phyloP scores from a whole-genome alignment of 2,329 filamentous ascomycete genomes.

The Tolypocladium cylindrosporum region DNA sequence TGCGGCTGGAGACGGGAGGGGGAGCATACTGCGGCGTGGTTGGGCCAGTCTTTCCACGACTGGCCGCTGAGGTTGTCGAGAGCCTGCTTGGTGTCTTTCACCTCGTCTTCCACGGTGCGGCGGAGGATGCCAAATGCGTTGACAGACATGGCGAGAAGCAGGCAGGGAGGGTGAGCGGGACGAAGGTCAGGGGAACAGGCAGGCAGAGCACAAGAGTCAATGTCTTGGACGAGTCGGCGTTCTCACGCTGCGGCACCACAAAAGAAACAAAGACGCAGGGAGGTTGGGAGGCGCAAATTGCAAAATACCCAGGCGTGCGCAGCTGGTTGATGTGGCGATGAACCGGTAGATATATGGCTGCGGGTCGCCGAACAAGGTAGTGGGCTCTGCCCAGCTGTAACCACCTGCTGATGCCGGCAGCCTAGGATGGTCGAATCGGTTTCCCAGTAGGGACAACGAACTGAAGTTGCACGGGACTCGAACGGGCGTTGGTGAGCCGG shows the following conservation, averaged over 20 bases:
- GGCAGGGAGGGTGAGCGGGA: neutral
- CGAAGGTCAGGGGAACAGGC: neutral
- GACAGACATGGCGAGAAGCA: conserved; percentile 15
- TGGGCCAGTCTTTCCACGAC: conserved; percentile 35
- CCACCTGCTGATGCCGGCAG: neutral
- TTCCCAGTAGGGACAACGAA: neutral
- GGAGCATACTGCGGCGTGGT: conserved; percentile 33
- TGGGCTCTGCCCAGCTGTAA: neutral
- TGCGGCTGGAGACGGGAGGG: neutral
- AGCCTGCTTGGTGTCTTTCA: conserved; percentile 12
- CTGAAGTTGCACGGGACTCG: neutral
- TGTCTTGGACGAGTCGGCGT: neutral
- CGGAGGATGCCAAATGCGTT: conserved; percentile 14
- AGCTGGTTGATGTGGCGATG: neutral
- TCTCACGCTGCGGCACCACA: neutral
- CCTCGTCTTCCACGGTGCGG: conserved; percentile 17
- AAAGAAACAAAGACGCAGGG: neutral
- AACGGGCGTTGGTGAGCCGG: neutral
- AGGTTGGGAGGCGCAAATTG: neutral
- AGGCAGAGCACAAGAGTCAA: neutral
- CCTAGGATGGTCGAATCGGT: neutral
- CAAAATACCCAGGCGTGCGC: neutral
- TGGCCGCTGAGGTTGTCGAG: conserved; percentile 16
- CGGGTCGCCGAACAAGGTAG: neutral
- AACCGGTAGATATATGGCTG: neutral